A percentile compares a stretch with the other conserved stretches of the same genome.
Evolutionary conservation across 129 eudicot species (phyloP).

Genomic region (Chrysanthemum seticuspe): DNA sequence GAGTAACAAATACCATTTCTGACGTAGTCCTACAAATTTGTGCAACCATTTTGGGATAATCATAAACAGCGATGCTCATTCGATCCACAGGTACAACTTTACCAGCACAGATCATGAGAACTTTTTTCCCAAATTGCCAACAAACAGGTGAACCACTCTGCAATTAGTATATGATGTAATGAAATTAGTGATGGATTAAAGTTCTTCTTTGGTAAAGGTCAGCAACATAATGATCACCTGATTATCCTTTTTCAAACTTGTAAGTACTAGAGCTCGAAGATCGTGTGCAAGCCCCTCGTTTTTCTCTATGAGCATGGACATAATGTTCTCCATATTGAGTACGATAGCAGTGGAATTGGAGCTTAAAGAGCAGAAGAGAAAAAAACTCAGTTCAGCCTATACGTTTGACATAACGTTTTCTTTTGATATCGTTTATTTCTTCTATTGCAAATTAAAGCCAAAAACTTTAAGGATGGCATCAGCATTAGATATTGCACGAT

Average conservation of each 20-base stretch:
- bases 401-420: background rate
- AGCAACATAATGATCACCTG: conserved; percentile 25
- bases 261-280: conserved; percentile 37
- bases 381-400: background rate
- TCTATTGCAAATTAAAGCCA: background rate
- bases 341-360: conserved; percentile 31
- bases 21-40: too few relatives aligned
- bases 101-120: too few relatives aligned
- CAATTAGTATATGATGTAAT: background rate
- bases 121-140: too few relatives aligned
- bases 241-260: conserved; percentile 36
- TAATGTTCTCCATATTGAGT: conserved; percentile 37
- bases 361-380: conserved; percentile 16
- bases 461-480: background rate
- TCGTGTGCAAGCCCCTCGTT: conserved; percentile 25
- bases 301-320: conserved; percentile 41
- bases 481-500: background rate
- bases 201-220: background rate
- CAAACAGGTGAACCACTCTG: too few relatives aligned
- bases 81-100: too few relatives aligned
- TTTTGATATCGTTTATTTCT: background rate
- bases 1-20: too few relatives aligned
- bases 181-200: background rate
- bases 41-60: too few relatives aligned
- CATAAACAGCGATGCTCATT: too few relatives aligned